Conservation (phyloP, 257 asterid species). For the Echium plantagineum region DNA sequence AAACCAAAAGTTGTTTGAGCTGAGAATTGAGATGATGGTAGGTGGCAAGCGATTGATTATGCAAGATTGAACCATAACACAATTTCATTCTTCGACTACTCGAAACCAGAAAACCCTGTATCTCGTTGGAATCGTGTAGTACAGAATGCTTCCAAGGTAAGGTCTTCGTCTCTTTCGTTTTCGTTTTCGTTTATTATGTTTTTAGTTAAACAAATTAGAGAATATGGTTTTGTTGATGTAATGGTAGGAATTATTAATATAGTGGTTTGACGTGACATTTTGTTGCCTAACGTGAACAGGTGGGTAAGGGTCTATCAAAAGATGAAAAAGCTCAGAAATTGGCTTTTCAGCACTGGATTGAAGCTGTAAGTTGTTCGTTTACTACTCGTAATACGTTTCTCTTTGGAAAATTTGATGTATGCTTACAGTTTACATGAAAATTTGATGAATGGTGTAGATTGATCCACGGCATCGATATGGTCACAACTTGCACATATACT, state of each 20-base stretch:
- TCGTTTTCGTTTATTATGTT: background rate
- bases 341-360: constrained; percentile 98
- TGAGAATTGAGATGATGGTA: constrained; percentile 19
- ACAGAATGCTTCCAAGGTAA: constrained; percentile 77
- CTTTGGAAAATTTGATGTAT: background rate
- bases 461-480: constrained; percentile 97
- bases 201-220: background rate
- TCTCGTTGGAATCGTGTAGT: constrained; percentile 77
- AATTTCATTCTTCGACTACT: constrained; percentile 60
- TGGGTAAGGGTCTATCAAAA: constrained; percentile 79
- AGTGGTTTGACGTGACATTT: background rate
- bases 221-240: background rate
- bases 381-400: background rate
- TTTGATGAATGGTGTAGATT: constrained; percentile 27
- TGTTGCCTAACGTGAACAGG: constrained; percentile 33
- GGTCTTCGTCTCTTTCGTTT: background rate
- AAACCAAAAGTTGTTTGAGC: background rate
- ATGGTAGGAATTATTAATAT: background rate
- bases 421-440: too few species aligned
- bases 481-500: constrained; percentile 67
- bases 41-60: constrained; percentile 17
- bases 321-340: constrained; percentile 74
- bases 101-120: constrained; percentile 68
- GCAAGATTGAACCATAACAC: constrained; percentile 11
- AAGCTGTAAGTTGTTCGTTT: constrained; percentile 54